A percentile compares a stretch with the other conserved stretches of the same genome.
phyloP scores from a whole-genome alignment of 305 asterid genomes.

The Petunia hybrid region DNA sequence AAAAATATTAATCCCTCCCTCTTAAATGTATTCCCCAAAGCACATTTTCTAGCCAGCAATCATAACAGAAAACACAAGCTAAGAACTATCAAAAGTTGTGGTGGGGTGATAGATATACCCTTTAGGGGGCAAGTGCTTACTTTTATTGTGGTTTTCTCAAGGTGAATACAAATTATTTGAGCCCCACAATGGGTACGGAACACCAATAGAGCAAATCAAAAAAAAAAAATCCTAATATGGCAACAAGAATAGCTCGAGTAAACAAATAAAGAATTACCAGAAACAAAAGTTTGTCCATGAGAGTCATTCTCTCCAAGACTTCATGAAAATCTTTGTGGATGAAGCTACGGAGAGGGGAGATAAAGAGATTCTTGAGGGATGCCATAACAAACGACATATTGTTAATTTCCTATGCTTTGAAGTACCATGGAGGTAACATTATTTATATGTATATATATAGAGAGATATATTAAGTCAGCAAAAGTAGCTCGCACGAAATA shows the following conservation, averaged over 20 bases:
- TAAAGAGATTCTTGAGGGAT: conserved; percentile 38
- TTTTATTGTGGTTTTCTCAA: neutral
- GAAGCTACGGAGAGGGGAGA: conserved; percentile 44
- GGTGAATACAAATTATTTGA: neutral
- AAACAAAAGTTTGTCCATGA: conserved; percentile 52
- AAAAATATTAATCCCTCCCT: too few species aligned
- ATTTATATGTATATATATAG: too few species aligned
- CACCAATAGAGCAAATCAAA: too few species aligned
- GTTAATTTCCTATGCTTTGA: neutral
- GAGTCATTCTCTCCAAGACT: conserved; percentile 49
- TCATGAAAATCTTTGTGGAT: conserved; percentile 57
- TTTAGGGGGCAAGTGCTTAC: neutral
- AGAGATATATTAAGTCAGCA: too few species aligned
- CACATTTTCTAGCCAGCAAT: too few species aligned
- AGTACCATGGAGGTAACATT: neutral
- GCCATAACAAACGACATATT: conserved; percentile 34
- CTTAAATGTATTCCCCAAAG: too few species aligned
- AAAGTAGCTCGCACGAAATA: too few species aligned
- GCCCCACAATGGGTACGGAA: too few species aligned
- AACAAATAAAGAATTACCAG: conserved; percentile 44
- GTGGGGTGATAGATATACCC: too few species aligned
- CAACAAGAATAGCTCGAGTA: neutral
- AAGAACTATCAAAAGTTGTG: too few species aligned
- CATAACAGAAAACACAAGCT: too few species aligned
- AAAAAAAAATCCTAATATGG: neutral